Evolutionary conservation across 2,329 filamentous ascomycete genomes (phyloP).

Genomic region (Trichoderma asperellum): DNA sequence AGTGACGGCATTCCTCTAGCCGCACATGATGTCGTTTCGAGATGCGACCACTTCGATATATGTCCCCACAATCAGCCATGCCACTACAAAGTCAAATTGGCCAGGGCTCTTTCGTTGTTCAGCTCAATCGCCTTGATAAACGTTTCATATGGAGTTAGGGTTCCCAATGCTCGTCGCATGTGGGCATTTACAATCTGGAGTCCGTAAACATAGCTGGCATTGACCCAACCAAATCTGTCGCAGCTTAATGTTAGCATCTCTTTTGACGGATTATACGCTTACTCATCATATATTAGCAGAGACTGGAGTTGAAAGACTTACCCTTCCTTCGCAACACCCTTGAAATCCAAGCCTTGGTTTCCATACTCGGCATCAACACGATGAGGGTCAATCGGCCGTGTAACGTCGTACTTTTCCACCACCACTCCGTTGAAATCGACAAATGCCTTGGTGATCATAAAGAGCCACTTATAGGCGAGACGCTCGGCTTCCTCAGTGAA

Average conservation of each 20-base stretch:
- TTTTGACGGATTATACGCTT: neutral
- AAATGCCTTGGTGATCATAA: conserved; percentile 98
- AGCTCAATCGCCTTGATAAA: conserved; percentile 71
- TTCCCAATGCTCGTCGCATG: conserved; percentile 85
- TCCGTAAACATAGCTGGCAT: conserved; percentile 95
- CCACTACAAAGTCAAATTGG: conserved; percentile 41
- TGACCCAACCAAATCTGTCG: conserved; percentile 93
- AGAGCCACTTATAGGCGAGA: conserved; percentile 93
- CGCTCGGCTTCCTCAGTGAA: conserved; percentile 89
- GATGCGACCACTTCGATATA: neutral
- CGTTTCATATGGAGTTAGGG: conserved; percentile 82
- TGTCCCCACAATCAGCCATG: neutral
- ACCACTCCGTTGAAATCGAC: conserved; percentile 98
- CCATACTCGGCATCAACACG: conserved; percentile 96
- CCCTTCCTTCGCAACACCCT: conserved; percentile 95
- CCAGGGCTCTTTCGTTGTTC: conserved; percentile 58
- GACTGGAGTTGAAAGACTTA: conserved; percentile 54
- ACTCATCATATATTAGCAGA: neutral
- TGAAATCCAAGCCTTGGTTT: conserved; percentile 94
- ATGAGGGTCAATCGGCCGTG: conserved; percentile 84
- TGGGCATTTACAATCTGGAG: conserved; percentile 86
- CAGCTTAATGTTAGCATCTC: conserved; percentile 37
- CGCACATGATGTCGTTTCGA: conserved; percentile 6
- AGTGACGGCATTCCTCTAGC: neutral
- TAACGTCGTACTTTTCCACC: conserved; percentile 98